Conservation (phyloP, 768 basidiomycete genomes). For the Xerocomellus amylosporus region DNA sequence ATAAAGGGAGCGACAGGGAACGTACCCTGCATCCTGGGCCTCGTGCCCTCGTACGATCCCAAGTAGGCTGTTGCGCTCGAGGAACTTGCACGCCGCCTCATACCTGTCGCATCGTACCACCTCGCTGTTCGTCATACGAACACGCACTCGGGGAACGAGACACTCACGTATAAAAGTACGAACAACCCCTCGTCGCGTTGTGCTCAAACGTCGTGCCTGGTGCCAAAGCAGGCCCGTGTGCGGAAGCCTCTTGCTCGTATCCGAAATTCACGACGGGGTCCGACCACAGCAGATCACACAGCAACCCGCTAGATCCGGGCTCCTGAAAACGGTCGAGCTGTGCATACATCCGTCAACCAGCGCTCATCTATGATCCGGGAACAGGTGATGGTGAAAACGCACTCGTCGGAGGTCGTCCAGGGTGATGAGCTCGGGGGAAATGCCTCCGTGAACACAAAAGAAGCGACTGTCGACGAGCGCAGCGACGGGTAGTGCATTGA, state of each 20-base stretch:
- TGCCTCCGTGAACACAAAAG: conserved; percentile 96
- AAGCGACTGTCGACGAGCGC: conserved; percentile 94
- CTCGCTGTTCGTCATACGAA: not conserved
- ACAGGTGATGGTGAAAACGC: conserved; percentile 22
- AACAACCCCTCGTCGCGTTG: conserved; percentile 88
- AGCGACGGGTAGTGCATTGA: conserved; percentile 85
- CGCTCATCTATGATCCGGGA: not conserved
- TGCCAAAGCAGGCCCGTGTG: conserved; percentile 51
- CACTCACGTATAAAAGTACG: conserved; percentile 86
- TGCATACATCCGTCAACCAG: conserved; percentile 8
- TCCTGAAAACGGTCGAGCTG: conserved; percentile 92
- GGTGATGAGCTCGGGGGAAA: conserved; percentile 81
- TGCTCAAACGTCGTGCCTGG: conserved; percentile 66
- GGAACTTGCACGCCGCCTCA: conserved; percentile 91
- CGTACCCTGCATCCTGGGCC: conserved; percentile 93
- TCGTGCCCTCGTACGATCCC: conserved; percentile 97
- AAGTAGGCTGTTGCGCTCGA: conserved; percentile 86
- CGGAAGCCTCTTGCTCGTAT: conserved; percentile 60
- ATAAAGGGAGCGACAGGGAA: not conserved
- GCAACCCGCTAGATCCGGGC: conserved; percentile 84
- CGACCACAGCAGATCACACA: conserved; percentile 96
- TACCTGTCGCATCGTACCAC: conserved; percentile 46
- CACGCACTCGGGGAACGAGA: not conserved
- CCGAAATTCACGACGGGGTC: conserved; percentile 92
- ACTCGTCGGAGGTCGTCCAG: conserved; percentile 74